Evolutionary conservation across 2,329 filamentous ascomycete genomes (phyloP), one percentile per base, ranked within the genome.

Genomic region (Penicillium occitanis): DNA sequence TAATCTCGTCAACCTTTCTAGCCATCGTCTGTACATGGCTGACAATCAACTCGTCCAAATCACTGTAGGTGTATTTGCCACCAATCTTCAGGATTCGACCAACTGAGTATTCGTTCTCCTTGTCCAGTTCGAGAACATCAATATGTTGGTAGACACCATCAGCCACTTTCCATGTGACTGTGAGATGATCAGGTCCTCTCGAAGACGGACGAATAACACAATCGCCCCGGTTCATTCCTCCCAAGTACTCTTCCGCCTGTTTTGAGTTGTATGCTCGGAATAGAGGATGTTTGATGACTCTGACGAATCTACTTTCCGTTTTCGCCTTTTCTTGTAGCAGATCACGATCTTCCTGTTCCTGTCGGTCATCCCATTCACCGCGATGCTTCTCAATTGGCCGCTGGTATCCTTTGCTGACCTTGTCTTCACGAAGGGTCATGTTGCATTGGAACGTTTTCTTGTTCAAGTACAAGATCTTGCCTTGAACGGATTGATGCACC

Each of bases 21-120:
- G 93, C 91, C 95, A 98, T 99, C 62, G 93, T 92, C 82, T 97
- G 95, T 75, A 99, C 92, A 76, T 99, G 95, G 74, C 95, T 91
- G 75, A 96, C 93, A 71, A 99, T 98, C 81, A 99, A 80, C 78
- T 99, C 95, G 80, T 99, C 95, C 68, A 99, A 84, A 89, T 99
- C 95, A 68, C 88, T 92, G 82, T 99, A 99, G 7, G 88, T 94
- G 79, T 93, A 93, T 77, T 93, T 94, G 71, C 91, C 91, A 40
- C 89, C 91, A 63, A 99, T 91, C 69, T 91, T 91, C 63, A 99
- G 85, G 50, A 90, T 89, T 72, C 90, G 90, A 69, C 95, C 95
- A 3, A 98, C 90, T 0, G 93, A 93, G 77, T 97, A 98, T 76
- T 98, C 94, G 69, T 93, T 98, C 69, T 97, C 92, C 80, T 99